phyloP scores from a whole-genome alignment of 2,329 filamentous ascomycete genomes.

The Paracamarosporium sp. region DNA sequence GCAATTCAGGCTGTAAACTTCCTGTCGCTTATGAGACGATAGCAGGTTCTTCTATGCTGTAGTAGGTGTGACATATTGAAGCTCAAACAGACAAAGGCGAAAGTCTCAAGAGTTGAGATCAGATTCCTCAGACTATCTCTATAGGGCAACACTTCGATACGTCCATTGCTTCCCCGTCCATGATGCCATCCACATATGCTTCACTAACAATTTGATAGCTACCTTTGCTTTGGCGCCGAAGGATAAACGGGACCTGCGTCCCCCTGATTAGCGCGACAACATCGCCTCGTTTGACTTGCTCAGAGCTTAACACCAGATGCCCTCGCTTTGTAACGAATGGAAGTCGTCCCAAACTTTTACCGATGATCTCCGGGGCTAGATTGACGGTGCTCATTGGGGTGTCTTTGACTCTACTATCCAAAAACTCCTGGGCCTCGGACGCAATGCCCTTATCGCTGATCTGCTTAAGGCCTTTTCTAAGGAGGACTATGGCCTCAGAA shows the following conservation, averaged over 20 bases:
- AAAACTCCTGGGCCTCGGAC: not conserved
- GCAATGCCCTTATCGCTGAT: not conserved
- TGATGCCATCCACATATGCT: conserved; percentile 20
- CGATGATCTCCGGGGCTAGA: not conserved
- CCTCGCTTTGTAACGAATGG: not conserved
- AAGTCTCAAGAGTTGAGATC: too few species aligned
- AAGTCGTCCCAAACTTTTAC: not conserved
- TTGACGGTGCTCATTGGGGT: not conserved
- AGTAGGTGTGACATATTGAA: too few species aligned
- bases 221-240: conserved; percentile 1
- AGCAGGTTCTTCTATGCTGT: too few species aligned
- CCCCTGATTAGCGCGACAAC: conserved; percentile 13
- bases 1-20: too few species aligned
- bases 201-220: conserved; percentile 13
- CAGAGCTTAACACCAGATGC: not conserved
- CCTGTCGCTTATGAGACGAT: too few species aligned
- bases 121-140: too few species aligned
- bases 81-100: too few species aligned
- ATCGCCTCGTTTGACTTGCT: conserved; percentile 10
- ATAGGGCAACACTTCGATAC: too few species aligned
- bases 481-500: not conserved
- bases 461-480: not conserved
- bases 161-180: conserved; percentile 19
- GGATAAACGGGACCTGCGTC: conserved; percentile 14
- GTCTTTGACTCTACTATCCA: not conserved